Base-by-base conservation (phyloP, 192 early-diverging fungal genomes). In the Phycomyces blakesleeanus region DNA sequence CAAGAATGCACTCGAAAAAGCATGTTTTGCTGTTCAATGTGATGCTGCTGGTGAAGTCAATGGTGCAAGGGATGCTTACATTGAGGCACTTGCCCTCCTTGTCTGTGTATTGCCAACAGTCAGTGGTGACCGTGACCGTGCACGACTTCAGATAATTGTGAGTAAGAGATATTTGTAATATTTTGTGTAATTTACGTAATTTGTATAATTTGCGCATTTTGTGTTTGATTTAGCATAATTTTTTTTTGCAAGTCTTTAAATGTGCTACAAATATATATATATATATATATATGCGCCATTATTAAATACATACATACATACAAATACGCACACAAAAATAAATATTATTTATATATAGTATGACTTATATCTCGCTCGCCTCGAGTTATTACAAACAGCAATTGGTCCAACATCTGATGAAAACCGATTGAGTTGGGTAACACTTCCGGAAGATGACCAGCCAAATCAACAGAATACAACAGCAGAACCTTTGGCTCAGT, bases 51-150 rank as follows among this genome's bases (percentile, higher is more conserved):
- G 69, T 51, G 55, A 75, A 47, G 58, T 75, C 18, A 44, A 44
- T n/a, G 64, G 64, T n/a, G 73, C 73, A 14, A 66, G 69, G 24
- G 68, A 50, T 12, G 62, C 73, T 5, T 75, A 75, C 40, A 63
- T 53, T 20, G 73, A 75, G 39, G 73, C 73, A 37, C 51, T 75
- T 21, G 18, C 24, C 6, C 47, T 75, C 18, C 26, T 75, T 24
- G 60, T 62, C 16, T 34, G 59, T 34, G 73, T 75, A n/a, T 49
- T 75, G 14, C 20, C 38, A 38, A 40, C 59, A 6, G 68, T 67
- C 38, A 54, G 56, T 27, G 66, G 51, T 11, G 59, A 65, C 24
- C 39, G 51, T 29, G 73, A 75, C 27, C 41, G 63, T 14, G 22
- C 25, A 44, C 57, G 65, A 44, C 52, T 75, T 22, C 59, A 66